Evolutionary conservation across 768 basidiomycete genomes (phyloP), one percentile per base, ranked within the genome.

Genomic region (Calocybe cyanea): DNA sequence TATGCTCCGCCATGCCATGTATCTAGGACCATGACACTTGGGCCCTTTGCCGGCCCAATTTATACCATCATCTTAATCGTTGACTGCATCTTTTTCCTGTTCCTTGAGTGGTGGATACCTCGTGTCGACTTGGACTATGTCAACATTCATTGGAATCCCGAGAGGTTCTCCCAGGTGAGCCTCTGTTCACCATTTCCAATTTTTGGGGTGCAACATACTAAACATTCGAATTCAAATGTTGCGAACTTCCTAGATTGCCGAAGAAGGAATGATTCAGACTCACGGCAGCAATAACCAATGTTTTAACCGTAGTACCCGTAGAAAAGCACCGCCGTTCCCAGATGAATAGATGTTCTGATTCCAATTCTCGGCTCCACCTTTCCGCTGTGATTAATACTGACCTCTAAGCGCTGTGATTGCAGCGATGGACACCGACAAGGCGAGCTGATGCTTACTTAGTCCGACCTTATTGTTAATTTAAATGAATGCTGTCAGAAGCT

Each of bases 31-130:
- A 80, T 89, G 75, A 71, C 75, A 40, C 69, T 90, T 7, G 96
- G 88, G 0, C 77, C 76, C 0, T 83, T 91, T 37, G 89, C 83
- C 7, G 96, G 96, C 0, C 80, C 81, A 1, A 96, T 98, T 35
- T 87, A 92, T 57, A 83, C 87, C 7, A 80, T 85, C 52, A 97
- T 98, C 32, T 67, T 96, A 33, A 71, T 93, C 21, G 89, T 98
- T 1, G 86, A 93, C 56, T 92, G 91, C 59, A 63, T 95, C 7
- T 95, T 96, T 64, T 92, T 91, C 61, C 57, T 82, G 53, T 69
- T 90, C 39, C 71, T 99, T 3, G 92, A 96, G 56, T 88, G 81
- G 83, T 83, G 81, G 72, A 76, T 82, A 59, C 95, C 95, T 0
- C 69, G 84, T 37, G 79, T 85, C 17, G 72, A 82, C 45, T 67